Base-by-base conservation (phyloP, 1,139 yeast genomes). In the Insectozyma bohioensis region DNA sequence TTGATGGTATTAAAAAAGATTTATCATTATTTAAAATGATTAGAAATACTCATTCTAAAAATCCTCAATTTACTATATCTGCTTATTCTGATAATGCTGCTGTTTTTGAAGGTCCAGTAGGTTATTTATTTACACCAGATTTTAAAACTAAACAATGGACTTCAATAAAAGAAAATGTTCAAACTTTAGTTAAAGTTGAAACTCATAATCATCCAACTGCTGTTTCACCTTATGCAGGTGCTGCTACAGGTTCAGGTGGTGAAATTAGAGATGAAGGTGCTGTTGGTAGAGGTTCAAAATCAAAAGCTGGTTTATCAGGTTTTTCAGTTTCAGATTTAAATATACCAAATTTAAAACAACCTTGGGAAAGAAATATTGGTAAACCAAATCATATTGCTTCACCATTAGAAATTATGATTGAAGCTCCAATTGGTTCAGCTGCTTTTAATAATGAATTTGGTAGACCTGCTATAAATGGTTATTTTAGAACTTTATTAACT, bases 191-290 rank as follows among this genome's bases (percentile, higher is more conserved):
- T 47, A 94, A 94, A 59, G 98, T 94, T 33, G 99, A 94, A 64
- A 94, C 99, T 20, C 99, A 94, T 60, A 94, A 94, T 64, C 99
- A 94, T 58, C 99, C 99, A 34, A 94, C 99, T 23, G 98, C 98
- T 0, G 97, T 94, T 9, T 90, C 97, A 18, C 99, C 99, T 21
- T 94, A 86, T 63, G 92, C 98, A 4, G 99, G 99, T 62, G 99
- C 99, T 23, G 96, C 99, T 23, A 94, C 99, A 12, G 99, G 99
- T 45, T 90, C 98, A 13, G 99, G 99, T 60, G 99, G 99, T 67
- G 99, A 94, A 65, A 94, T 94, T 52, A 85, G 99, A 73, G 99
- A 94, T 61, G 99, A 94, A 67, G 98, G 97, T 64, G 98, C 99
- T 18, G 96, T 92, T 13, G 99, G 99, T 44, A 79, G 97, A 59